phyloP scores from a whole-genome alignment of 768 basidiomycete species.

The Russula emetica region DNA sequence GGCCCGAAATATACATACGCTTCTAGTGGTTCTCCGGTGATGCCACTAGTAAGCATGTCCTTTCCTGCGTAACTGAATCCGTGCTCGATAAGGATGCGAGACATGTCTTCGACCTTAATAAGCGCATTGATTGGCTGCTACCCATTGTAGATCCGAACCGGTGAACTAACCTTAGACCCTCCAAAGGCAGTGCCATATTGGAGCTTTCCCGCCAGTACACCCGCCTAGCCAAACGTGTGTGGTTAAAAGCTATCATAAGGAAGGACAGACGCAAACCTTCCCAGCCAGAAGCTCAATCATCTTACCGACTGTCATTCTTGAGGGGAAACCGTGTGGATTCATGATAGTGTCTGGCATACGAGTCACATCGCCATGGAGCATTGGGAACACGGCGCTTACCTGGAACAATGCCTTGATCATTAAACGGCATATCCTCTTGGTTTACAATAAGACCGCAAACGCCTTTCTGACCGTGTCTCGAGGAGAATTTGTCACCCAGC shows the following conservation, averaged over 20 bases:
- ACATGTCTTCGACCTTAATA: conserved; percentile 95
- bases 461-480: conserved; percentile 96
- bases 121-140: conserved; percentile 2
- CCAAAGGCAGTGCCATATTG: conserved; percentile 97
- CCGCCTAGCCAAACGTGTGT: conserved; percentile 54
- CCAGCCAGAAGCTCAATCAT: conserved; percentile 98
- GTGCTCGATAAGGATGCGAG: conserved; percentile 86
- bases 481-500: conserved; percentile 97
- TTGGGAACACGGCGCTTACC: conserved; percentile 45
- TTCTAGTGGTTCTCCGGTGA: conserved; percentile 94
- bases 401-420: conserved; percentile 92
- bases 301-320: conserved; percentile 99
- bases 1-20: conserved; percentile 99
- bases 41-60: conserved; percentile 97
- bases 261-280: conserved; percentile 51
- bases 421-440: conserved; percentile 99
- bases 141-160: background rate
- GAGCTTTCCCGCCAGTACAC: conserved; percentile 82
- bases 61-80: conserved; percentile 99
- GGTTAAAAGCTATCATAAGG: background rate
- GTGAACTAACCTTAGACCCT: conserved; percentile 75
- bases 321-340: conserved; percentile 99
- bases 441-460: conserved; percentile 98
- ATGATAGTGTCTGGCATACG: conserved; percentile 84
- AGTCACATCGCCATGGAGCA: conserved; percentile 20